Conservation (phyloP, 345 rosid genomes). For the Syzygium jambos region DNA sequence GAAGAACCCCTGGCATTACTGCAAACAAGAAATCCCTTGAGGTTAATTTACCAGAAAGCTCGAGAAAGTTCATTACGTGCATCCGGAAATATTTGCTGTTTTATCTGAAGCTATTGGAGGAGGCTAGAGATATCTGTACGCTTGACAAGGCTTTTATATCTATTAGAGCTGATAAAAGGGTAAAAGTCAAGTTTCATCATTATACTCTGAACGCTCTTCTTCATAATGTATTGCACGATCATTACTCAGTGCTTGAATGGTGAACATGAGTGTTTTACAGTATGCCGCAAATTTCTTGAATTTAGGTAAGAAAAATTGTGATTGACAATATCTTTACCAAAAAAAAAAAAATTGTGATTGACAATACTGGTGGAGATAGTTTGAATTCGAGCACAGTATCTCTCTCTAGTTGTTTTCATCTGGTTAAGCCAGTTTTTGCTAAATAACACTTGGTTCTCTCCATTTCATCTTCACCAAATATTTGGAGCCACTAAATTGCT, state of each 20-base stretch:
- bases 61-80: slow-evolving; percentile 94
- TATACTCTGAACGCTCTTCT: background rate
- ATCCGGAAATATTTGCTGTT: slow-evolving; percentile 82
- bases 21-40: slow-evolving; percentile 87
- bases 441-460: background rate
- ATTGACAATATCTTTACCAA: background rate
- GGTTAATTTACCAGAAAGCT: slow-evolving; percentile 92
- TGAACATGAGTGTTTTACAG: background rate
- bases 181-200: slow-evolving; percentile 17
- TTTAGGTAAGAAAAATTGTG: background rate
- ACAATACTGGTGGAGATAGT: background rate
- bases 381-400: background rate
- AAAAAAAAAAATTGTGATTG: background rate
- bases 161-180: slow-evolving; percentile 88
- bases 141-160: slow-evolving; percentile 88
- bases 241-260: background rate
- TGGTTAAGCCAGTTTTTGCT: background rate
- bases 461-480: background rate
- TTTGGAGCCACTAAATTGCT: background rate
- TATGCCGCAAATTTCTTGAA: background rate
- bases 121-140: slow-evolving; percentile 65
- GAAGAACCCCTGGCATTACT: slow-evolving; percentile 66
- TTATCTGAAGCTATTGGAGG: slow-evolving; percentile 86
- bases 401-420: background rate
- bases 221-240: background rate